These are phyloP conservation scores for Avena eriantha DNA, from an alignment of 176 grass and related monocot species.

Conservation along the genomic window DNA sequence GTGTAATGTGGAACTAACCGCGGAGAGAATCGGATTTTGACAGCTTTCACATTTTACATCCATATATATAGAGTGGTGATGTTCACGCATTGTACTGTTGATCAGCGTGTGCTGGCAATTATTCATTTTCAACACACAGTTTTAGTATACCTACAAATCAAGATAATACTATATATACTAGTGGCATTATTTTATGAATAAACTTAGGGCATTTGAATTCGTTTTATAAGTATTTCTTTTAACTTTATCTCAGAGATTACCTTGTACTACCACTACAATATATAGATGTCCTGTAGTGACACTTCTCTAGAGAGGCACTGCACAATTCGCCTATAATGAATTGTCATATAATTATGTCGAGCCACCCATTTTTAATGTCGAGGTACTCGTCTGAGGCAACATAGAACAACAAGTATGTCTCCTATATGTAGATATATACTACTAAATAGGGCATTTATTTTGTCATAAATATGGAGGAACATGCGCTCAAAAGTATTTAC, in stretches of 20 bases:
- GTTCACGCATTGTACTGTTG: background rate
- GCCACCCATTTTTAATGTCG: no score
- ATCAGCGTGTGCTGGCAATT: background rate
- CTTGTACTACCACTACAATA: background rate
- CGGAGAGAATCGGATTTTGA: background rate
- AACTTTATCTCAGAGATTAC: background rate
- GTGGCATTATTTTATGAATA: background rate
- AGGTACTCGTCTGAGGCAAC: no score
- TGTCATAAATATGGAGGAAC: no score
- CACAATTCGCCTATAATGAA: no score
- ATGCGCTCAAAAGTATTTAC: no score
- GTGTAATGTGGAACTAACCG: background rate
- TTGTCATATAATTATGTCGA: no score
- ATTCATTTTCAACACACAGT: background rate
- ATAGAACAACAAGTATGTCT: no score
- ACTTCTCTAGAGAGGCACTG: no score
- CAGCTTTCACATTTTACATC: conserved; percentile 17
- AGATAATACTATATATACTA: background rate
- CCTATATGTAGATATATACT: no score
- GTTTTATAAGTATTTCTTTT: background rate
- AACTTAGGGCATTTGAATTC: no score
- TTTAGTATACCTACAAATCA: background rate
- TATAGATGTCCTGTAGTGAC: no score
- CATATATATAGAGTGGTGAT: background rate
- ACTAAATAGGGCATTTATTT: no score